Percentiles rank a stretch among this genome's conserved stretches.
Conservation (phyloP, 23 red algal species). For the Gracilariopsis chorda region DNA sequence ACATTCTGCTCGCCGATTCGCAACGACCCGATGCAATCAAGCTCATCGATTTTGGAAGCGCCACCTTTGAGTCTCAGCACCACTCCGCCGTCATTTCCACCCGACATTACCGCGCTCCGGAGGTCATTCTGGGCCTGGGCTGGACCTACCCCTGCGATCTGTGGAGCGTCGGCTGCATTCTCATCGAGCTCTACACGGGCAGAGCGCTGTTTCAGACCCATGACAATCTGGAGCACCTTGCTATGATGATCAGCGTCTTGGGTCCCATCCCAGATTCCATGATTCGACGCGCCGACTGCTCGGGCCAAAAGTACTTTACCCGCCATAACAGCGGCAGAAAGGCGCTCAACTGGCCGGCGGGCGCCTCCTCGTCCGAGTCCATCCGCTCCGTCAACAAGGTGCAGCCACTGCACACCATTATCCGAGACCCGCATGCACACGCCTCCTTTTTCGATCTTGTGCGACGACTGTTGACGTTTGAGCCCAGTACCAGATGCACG, state of each 20-base stretch:
- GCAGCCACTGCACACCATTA: slow-evolving; percentile 49
- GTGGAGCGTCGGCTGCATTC: slow-evolving; percentile 97
- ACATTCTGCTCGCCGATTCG: slow-evolving; percentile 67
- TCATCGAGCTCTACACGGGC: slow-evolving; percentile 90
- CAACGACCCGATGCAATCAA: slow-evolving; percentile 65
- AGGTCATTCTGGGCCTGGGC: slow-evolving; percentile 93
- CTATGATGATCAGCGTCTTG: slow-evolving; percentile 81
- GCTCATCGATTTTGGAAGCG: slow-evolving; percentile 98
- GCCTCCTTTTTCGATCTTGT: slow-evolving; percentile 70
- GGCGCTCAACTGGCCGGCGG: slow-evolving; percentile 68
- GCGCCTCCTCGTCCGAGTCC: slow-evolving; percentile 55
- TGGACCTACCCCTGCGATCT: slow-evolving; percentile 88
- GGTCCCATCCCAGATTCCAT: slow-evolving; percentile 82
- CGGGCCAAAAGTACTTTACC: slow-evolving; percentile 57
- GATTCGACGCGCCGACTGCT: slow-evolving; percentile 53
- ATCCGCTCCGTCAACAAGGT: slow-evolving; percentile 44
- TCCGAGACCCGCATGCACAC: slow-evolving; percentile 53
- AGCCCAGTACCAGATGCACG: slow-evolving; percentile 65
- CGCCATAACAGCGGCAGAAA: slow-evolving; percentile 27
- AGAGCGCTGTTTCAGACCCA: slow-evolving; percentile 88
- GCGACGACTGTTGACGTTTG: slow-evolving; percentile 58
- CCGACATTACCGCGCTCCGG: slow-evolving; percentile 90
- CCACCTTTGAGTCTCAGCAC: slow-evolving; percentile 77
- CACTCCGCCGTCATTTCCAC: slow-evolving; percentile 83
- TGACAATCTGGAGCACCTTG: slow-evolving; percentile 83